These are phyloP conservation scores for Babesia caballi DNA, from an alignment of 169 alveolate species.

Conservation along the genomic window DNA sequence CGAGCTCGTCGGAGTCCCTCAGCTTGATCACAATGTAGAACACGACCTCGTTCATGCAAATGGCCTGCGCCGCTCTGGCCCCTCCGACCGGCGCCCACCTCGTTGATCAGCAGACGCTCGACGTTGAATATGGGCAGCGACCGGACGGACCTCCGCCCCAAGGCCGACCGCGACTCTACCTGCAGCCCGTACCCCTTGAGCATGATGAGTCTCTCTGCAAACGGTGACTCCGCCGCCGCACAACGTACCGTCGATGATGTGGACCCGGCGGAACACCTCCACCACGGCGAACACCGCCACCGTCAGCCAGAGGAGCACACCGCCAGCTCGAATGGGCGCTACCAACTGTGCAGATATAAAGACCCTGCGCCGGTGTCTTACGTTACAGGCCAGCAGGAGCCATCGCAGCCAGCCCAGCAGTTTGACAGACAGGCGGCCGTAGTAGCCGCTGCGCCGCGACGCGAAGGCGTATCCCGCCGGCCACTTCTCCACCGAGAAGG, in stretches of 20 bases:
- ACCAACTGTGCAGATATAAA: neutral
- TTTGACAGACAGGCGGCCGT: neutral
- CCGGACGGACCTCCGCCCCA: neutral
- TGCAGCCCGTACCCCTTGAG: conserved; percentile 46
- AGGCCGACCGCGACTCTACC: conserved; percentile 13
- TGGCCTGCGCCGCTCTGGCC: conserved; percentile 18
- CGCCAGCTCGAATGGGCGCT: neutral
- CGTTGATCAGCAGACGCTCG: conserved; percentile 42
- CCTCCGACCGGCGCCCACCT: conserved; percentile 6
- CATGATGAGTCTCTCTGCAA: conserved; percentile 46
- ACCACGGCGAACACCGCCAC: neutral
- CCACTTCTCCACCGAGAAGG: conserved; percentile 18
- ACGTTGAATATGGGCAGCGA: conserved; percentile 24
- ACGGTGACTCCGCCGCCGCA: neutral
- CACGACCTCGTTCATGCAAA: conserved; percentile 27
- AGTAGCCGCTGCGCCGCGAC: neutral
- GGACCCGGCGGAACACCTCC: neutral
- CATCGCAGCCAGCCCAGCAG: neutral
- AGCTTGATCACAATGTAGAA: conserved; percentile 49
- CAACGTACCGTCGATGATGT: conserved; percentile 6
- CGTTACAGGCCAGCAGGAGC: conserved; percentile 2
- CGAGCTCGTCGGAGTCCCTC: conserved; percentile 26
- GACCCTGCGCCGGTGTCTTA: neutral
- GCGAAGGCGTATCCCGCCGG: conserved; percentile 38
- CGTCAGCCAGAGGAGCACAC: neutral